Evolutionary conservation across 306 rosid genomes (phyloP).

Genomic region (Datisca glomerata): DNA sequence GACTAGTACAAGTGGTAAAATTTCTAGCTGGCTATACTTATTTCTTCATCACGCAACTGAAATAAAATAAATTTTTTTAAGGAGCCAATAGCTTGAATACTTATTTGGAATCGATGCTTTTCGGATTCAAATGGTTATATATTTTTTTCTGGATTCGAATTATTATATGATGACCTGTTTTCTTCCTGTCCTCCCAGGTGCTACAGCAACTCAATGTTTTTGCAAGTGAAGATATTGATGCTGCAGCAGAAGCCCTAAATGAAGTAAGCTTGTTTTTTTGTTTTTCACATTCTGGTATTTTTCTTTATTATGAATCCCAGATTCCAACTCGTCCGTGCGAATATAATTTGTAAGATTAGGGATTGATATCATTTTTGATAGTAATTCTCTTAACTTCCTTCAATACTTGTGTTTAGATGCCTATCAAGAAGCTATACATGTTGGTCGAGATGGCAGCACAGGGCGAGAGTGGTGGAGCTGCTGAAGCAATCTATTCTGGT

Average conservation of each 20-base stretch:
- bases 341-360: too few relatives aligned
- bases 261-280: slow-evolving; percentile 39
- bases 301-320: not conserved
- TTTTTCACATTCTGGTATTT: slow-evolving; percentile 2
- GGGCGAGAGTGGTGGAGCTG: slow-evolving; percentile 80
- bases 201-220: slow-evolving; percentile 71
- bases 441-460: slow-evolving; percentile 96
- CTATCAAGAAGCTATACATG: slow-evolving; percentile 90
- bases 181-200: slow-evolving; percentile 42
- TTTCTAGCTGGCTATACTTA: too few relatives aligned
- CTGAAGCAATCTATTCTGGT: slow-evolving; percentile 83
- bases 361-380: not conserved
- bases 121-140: too few relatives aligned
- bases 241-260: slow-evolving; percentile 78
- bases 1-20: too few relatives aligned
- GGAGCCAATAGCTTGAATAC: too few relatives aligned
- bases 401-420: slow-evolving; percentile 34
- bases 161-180: slow-evolving; percentile 4
- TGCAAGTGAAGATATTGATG: slow-evolving; percentile 58
- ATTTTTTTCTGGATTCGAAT: too few relatives aligned
- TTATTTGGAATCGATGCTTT: too few relatives aligned
- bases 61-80: too few relatives aligned
- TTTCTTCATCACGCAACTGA: too few relatives aligned
- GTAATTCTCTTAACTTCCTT: not conserved
- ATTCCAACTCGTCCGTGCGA: not conserved